These are phyloP conservation scores for Amaranthus cruentus DNA, from an alignment of 148 eudicot genomes.

Conservation along the genomic window DNA sequence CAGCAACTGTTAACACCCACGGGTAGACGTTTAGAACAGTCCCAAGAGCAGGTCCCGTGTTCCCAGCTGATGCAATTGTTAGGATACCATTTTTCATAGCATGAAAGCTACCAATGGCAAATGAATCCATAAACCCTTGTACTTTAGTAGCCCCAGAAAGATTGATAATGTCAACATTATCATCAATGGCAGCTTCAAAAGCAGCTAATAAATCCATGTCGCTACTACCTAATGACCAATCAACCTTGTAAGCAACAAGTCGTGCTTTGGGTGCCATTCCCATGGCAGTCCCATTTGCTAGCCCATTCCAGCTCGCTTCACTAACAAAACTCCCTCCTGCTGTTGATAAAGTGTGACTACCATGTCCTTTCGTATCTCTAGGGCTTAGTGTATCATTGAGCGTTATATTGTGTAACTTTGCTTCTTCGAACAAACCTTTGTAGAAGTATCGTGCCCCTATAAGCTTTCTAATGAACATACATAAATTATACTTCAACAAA, in stretches of 20 bases:
- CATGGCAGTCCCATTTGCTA: not conserved
- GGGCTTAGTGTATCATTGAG: not conserved
- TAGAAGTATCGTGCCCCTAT: conserved; percentile 26
- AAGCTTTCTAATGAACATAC: conserved; percentile 11
- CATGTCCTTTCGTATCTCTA: not conserved
- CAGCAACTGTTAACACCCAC: conserved; percentile 22
- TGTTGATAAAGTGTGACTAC: not conserved
- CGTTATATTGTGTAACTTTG: not conserved
- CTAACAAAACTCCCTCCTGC: not conserved
- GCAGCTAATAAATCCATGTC: conserved; percentile 10
- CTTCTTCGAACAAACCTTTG: conserved; percentile 6
- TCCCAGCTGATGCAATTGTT: conserved; percentile 13
- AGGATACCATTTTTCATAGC: conserved; percentile 10
- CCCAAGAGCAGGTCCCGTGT: not conserved
- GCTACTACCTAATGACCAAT: not conserved
- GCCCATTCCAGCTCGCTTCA: not conserved
- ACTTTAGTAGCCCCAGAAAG: not conserved
- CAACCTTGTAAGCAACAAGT: conserved; percentile 18
- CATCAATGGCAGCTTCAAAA: conserved; percentile 15
- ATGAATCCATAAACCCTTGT: not conserved
- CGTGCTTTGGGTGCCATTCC: not conserved
- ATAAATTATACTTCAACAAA: too few species aligned
- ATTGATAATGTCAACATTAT: conserved; percentile 13
- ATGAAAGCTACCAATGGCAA: conserved; percentile 11
- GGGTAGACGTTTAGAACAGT: conserved; percentile 13